Evolutionary conservation across 805 yeast species (phyloP), one percentile per base, ranked within the genome.

Genomic region (Pichia paraexigua): DNA sequence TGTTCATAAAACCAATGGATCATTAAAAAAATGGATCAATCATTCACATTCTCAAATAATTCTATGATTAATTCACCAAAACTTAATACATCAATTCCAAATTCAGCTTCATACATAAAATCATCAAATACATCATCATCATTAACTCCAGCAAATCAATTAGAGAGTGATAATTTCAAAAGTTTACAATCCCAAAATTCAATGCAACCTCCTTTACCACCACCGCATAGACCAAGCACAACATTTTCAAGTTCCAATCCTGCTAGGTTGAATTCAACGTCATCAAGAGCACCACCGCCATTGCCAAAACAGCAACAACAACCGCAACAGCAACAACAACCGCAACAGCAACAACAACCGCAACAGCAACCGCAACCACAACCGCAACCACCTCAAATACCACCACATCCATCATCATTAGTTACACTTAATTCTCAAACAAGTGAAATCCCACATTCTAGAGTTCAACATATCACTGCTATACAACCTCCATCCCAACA

Each of bases 381-480:
- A n/a, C 37, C 28, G 8, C 47, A 30, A 13, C 39, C 30, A 39
- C 56, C 40, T 18, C 47, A 48, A 20, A 18, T 45, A 28, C 51
- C 46, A 32, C 41, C 35, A 21, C 12, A 18, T 10, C 49, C 44
- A 41, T 24, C 45, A 2, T 35, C 39, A n/a, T 9, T 35, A 35
- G 17, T 35, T 35, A 17, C 17, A 17, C 5, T 20, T 15, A 18
- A 35, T 17, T 35, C 39, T 35, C 39, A 35, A 17, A 35, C 20
- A 17, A 35, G 17, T 35, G 39, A n/a, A n/a, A 35, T n/a, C n/a
- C 39, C 17, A 35, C 39, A 17, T 8, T 20, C 39, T 35, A 35
- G 39, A 17, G n/a, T n/a, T n/a, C 20, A 4, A 8, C 43, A 21
- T 6, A 47, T 30, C 3, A 47, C 45, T 32, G 6, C 37, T 3